Base-by-base conservation (phyloP, 2,329 filamentous ascomycete species). In the Fusarium transvaalense region DNA sequence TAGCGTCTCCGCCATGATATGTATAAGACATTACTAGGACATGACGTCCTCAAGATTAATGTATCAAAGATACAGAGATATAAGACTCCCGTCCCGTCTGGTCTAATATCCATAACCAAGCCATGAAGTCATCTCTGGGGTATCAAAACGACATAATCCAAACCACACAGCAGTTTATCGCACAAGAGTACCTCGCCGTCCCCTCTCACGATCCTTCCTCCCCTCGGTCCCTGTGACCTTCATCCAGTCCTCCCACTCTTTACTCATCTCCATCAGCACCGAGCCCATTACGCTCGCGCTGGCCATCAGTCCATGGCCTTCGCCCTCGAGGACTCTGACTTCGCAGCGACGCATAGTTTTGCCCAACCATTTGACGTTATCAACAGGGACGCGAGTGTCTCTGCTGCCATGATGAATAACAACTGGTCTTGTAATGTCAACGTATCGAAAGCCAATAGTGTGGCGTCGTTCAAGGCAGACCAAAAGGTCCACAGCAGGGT, bases 251-350 rank as follows among this genome's bases (percentile, higher is more conserved):
- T 94, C 92, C 95, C 95, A 98, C 78, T 98, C 96, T 71, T 90
- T 90, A 53, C 92, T 92, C 75, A 99, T 97, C 81, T 99, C 96
- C 79, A 93, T 95, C 35, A 99, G 82, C n/a, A 98, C 92, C 21
- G 91, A 89, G 42, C 93, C 92, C 96, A 99, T 99, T 43, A 98
- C 95, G 15, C 85, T 84, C 1, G 96, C 94, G 71, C 91, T 97
- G 1, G 96, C 96, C 96, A 99, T 99, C 25, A 99, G 82, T 0
- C 96, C 95, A 76, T 99, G 96, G 5, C 94, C 93, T 78, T 99
- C 95, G 8, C 92, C 93, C 71, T 97, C 92, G 5, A 99, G 84
- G 7, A 98, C 89, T 7, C 95, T 85, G 15, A 99, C 93, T 78
- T 98, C 96, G 78, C 95, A 98, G 47, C 92, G 86, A 31, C 92